These are phyloP conservation scores for Clathrus columnatus DNA, from an alignment of 768 basidiomycete genomes.

Conservation along the genomic window DNA sequence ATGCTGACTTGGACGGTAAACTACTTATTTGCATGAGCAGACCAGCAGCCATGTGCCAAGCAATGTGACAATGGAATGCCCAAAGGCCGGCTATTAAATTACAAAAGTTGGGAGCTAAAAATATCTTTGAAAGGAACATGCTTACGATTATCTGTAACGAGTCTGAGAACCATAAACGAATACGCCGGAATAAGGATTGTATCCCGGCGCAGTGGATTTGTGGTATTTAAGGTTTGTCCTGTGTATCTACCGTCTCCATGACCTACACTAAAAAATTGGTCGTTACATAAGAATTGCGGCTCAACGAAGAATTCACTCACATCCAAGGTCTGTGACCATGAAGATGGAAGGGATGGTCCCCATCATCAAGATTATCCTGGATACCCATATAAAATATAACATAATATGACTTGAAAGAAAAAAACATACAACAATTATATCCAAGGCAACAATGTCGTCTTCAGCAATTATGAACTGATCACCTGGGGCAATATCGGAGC, in stretches of 20 bases:
- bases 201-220: conserved; percentile 33
- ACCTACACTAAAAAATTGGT: conserved; percentile 24
- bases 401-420: background rate
- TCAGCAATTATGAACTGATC: conserved; percentile 15
- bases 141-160: conserved; percentile 31
- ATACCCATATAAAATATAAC: background rate
- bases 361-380: conserved; percentile 13
- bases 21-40: conserved; percentile 33
- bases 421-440: conserved; percentile 11
- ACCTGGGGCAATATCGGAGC: background rate
- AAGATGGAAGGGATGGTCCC: conserved; percentile 17
- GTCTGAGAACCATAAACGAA: conserved; percentile 30
- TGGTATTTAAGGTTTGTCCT: conserved; percentile 23
- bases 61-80: conserved; percentile 37
- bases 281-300: background rate
- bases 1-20: conserved; percentile 26
- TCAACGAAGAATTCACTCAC: background rate
- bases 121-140: background rate
- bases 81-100: conserved; percentile 27
- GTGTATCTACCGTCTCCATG: conserved; percentile 27
- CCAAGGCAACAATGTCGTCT: conserved; percentile 10
- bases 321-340: conserved; percentile 14
- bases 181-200: conserved; percentile 33
- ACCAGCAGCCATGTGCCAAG: conserved; percentile 33
- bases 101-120: background rate